phyloP scores from a whole-genome alignment of 257 asterid genomes.

The Fraxinus quadrangulata region DNA sequence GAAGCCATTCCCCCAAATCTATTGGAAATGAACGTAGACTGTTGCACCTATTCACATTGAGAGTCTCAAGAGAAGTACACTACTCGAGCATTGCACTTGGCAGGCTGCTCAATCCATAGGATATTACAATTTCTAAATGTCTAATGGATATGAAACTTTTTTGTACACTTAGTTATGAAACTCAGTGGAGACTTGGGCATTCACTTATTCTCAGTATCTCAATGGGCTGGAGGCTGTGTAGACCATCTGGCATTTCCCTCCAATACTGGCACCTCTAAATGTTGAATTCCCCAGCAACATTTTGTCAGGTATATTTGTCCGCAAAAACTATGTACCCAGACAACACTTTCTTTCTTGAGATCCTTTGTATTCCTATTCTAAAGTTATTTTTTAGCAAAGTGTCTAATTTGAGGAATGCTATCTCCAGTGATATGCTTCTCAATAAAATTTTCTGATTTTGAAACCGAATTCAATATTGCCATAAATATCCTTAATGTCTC shows the following conservation, averaged over 20 bases:
- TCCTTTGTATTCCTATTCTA: too few species aligned
- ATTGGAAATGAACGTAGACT: constrained; percentile 13
- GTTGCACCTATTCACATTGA: not conserved
- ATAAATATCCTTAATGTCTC: too few species aligned
- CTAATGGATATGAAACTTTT: constrained; percentile 3
- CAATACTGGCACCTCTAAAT: not conserved
- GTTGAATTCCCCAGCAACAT: not conserved
- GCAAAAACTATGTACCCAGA: too few species aligned
- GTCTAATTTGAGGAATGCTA: too few species aligned
- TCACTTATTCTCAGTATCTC: not conserved
- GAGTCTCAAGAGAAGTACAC: not conserved
- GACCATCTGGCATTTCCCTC: constrained; percentile 5
- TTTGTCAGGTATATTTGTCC: too few species aligned
- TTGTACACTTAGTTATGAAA: constrained; percentile 11
- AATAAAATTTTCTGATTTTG: too few species aligned
- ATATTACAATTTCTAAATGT: not conserved
- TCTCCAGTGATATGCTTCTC: too few species aligned
- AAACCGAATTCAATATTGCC: too few species aligned
- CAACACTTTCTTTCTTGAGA: too few species aligned
- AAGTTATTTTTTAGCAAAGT: too few species aligned
- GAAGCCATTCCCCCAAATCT: not conserved
- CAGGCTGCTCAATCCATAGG: constrained; percentile 17
- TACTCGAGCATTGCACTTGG: constrained; percentile 20
- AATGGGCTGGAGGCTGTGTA: constrained; percentile 1
- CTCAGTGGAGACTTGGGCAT: constrained; percentile 11